Evolutionary conservation across 2,329 filamentous ascomycete species (phyloP).

Genomic region (Calonectria leucothoes): DNA sequence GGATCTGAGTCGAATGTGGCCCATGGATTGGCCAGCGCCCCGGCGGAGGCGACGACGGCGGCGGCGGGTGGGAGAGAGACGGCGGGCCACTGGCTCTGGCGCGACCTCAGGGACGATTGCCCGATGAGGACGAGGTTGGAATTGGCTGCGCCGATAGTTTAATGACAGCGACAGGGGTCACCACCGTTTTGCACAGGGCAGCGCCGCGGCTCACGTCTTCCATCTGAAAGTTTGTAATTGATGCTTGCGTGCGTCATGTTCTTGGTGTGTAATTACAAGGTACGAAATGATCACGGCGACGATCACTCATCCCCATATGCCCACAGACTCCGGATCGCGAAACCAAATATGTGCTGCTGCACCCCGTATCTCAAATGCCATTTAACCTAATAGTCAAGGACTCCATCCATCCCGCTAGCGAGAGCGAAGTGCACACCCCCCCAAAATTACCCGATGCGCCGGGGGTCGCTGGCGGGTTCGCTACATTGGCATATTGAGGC

Average conservation of each 20-base stretch:
- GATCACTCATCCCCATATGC: neutral
- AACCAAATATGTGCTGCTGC: neutral
- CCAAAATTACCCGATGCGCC: slow-evolving; percentile 15
- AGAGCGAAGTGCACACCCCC: neutral
- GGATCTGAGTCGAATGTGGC: slow-evolving; percentile 11
- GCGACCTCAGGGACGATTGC: slow-evolving; percentile 39
- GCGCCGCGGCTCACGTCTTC: neutral
- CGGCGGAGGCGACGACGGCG: slow-evolving; percentile 18
- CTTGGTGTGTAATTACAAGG: slow-evolving; percentile 8
- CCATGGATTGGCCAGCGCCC: slow-evolving; percentile 24
- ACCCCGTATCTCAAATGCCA: neutral
- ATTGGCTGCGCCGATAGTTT: slow-evolving; percentile 50
- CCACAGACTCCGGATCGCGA: neutral
- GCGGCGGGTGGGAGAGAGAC: slow-evolving; percentile 22
- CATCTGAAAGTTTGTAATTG: neutral
- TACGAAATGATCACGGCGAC: slow-evolving; percentile 1
- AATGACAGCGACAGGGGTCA: slow-evolving; percentile 45
- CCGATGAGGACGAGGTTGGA: slow-evolving; percentile 46
- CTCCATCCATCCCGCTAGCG: neutral
- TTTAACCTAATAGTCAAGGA: neutral
- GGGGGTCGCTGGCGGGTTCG: neutral
- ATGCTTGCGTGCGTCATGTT: slow-evolving; percentile 2
- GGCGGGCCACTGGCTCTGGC: slow-evolving; percentile 22
- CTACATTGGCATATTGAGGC: slow-evolving; percentile 13
- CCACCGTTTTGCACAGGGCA: slow-evolving; percentile 11